Evolutionary conservation across 768 basidiomycete genomes (phyloP).

Genomic region (Pholiota microspora): DNA sequence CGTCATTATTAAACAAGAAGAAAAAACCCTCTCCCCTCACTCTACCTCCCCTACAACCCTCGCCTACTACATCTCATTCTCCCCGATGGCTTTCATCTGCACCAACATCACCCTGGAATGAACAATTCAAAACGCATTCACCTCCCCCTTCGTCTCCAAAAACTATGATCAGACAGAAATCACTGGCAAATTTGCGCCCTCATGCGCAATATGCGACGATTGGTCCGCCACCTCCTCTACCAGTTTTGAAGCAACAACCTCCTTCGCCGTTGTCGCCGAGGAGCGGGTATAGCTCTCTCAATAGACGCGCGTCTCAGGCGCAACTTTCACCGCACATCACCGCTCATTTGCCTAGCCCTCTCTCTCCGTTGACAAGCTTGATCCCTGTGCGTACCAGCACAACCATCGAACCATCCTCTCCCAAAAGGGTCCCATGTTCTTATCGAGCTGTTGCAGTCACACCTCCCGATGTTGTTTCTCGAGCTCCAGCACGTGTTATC

Average conservation of each 20-base stretch:
- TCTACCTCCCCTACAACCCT: conserved; percentile 19
- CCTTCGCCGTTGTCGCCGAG: conserved; percentile 15
- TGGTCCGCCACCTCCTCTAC: conserved; percentile 12
- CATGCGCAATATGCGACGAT: conserved; percentile 2
- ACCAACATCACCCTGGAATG: conserved; percentile 1
- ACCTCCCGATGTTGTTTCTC: background rate
- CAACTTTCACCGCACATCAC: background rate
- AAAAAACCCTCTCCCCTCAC: conserved; percentile 30
- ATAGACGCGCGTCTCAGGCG: background rate
- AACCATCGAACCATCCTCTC: background rate
- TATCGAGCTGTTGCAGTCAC: background rate
- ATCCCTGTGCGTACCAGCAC: background rate
- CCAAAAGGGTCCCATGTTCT: background rate
- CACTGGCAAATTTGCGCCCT: conserved; percentile 16
- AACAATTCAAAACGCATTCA: conserved; percentile 2
- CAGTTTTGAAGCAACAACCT: conserved; percentile 3
- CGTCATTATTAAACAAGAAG: conserved; percentile 16
- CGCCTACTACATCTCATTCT: conserved; percentile 16
- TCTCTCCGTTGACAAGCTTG: background rate
- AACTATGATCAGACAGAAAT: conserved; percentile 14
- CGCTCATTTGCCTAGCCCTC: background rate
- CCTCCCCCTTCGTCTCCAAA: conserved; percentile 2
- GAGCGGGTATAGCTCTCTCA: background rate
- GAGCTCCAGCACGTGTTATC: background rate
- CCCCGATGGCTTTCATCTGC: conserved; percentile 6